Evolutionary conservation across 2,329 filamentous ascomycete species (phyloP), one percentile per base, ranked within the genome.

Genomic region (Ascocoryne sarcoides): DNA sequence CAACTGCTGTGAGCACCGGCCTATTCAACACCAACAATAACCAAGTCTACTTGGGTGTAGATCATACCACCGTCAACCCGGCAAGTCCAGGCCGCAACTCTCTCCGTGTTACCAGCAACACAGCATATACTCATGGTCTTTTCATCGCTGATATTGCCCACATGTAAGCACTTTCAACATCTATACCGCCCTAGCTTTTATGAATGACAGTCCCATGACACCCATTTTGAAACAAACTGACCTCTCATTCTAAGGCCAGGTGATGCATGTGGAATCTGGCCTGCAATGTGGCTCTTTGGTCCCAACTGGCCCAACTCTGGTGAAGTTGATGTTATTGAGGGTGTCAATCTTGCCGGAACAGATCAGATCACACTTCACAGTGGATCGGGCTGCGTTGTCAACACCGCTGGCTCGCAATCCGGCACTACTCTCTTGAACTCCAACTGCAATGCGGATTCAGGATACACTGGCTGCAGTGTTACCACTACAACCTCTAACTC

Each of bases 141-240:
- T 76, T 87, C 51, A 77, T 88, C 36, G 68, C 82, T 16, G 83
- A 88, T 57, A 72, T 87, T 37, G 67, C 68, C 14, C 82, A 88
- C 51, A 87, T 88, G 80, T 46, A 43, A 26, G 40, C 82, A 2
- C 7, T 10, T 18, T 2, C 12, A 9, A 19, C 8, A 14, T 32
- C n/a, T n/a, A n/a, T n/a, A n/a, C n/a, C n/a, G n/a, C n/a, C n/a
- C n/a, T n/a, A n/a, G n/a, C n/a, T n/a, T n/a, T n/a, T n/a, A n/a
- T n/a, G n/a, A n/a, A n/a, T n/a, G n/a, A n/a, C n/a, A n/a, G n/a
- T n/a, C n/a, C n/a, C n/a, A n/a, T n/a, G n/a, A n/a, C n/a, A n/a
- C n/a, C 10, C 26, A n/a, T 7, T 4, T n/a, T 5, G 12, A 18
- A 7, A 2, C 17, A 8, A n/a, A 28, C 29, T 38, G 30, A 38